Evolutionary conservation across 345 rosid species (phyloP), one percentile per base, ranked within the genome.

Genomic region (Bruguiera parviflora): DNA sequence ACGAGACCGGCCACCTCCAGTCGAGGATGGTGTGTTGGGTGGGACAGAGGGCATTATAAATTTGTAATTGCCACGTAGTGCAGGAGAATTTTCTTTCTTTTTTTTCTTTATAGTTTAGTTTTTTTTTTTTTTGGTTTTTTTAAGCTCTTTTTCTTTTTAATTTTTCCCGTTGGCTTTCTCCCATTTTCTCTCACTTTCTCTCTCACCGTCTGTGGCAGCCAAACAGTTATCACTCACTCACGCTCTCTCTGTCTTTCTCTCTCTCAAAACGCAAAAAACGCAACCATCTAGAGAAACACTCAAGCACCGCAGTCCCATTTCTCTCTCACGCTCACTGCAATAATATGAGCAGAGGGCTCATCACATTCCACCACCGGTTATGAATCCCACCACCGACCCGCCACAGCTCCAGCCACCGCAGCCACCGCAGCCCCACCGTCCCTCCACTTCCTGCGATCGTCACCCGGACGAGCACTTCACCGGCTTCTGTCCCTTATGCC

Each of bases 401-500:
- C 72, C 85, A 53, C 74, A 80, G 77, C 83, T 84, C 66, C 87
- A 81, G 63, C 91, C 94, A 19, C 88, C 83, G 35, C 89, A 78
- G 65, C 88, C 96, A 3, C 94, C 91, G 58, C 99, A 84, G 83
- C 89, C 95, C 53, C 88, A 86, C 80, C 96, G 94, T 53, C 89
- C 81, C n/a, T 84, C 93, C 22, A 87, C 96, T 33, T 95, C 97
- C 52, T 96, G 99, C 61, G 88, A 81, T 64, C 86, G 91, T 39
- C 99, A 92, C 70, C 98, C 98, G 0, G 90, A 90, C 5, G 97
- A 90, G 81, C 81, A 83, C 13, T 96, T 89, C 87, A 90, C 96
- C 21, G 91, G 96, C 57, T 96, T 96, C 66, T 96, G 98, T 76
- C 98, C 99, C 60, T 84, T 87, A 76, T 96, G 98, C 79, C 98